phyloP scores from a whole-genome alignment of 2,329 filamentous ascomycete genomes.

The Colletotrichum viniferum region DNA sequence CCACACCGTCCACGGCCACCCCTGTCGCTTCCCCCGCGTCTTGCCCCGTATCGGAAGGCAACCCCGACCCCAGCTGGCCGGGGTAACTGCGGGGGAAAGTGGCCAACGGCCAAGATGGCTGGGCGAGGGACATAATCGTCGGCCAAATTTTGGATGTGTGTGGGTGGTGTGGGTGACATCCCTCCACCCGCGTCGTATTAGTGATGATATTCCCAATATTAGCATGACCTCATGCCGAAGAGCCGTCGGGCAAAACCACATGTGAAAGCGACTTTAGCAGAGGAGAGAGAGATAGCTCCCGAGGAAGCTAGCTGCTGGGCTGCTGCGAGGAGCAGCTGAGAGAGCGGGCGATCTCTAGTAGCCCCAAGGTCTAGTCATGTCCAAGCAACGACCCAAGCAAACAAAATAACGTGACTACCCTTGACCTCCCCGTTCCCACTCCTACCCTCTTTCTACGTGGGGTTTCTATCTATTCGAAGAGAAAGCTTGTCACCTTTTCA shows the following conservation, averaged over 20 bases:
- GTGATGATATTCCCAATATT: background rate
- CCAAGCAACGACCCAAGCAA: background rate
- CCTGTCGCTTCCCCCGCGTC: constrained; percentile 16
- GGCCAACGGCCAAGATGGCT: background rate
- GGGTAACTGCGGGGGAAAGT: constrained; percentile 4
- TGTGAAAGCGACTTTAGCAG: background rate
- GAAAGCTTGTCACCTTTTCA: background rate
- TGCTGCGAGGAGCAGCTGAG: background rate
- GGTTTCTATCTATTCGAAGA: background rate
- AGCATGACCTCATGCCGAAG: constrained; percentile 16
- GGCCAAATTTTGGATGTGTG: background rate
- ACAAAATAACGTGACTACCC: background rate
- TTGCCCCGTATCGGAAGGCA: constrained; percentile 16
- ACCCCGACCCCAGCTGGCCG: background rate
- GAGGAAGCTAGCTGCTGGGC: background rate
- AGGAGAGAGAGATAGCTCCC: background rate
- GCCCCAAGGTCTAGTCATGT: background rate
- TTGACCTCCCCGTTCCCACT: background rate
- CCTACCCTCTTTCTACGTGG: background rate
- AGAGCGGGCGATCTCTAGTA: background rate
- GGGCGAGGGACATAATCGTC: background rate
- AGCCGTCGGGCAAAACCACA: background rate
- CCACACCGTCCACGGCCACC: background rate
- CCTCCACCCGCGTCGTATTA: constrained; percentile 7
- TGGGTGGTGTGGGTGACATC: constrained; percentile 8